Conservation (phyloP, 805 yeast species). For the Starmerella asiatica region DNA sequence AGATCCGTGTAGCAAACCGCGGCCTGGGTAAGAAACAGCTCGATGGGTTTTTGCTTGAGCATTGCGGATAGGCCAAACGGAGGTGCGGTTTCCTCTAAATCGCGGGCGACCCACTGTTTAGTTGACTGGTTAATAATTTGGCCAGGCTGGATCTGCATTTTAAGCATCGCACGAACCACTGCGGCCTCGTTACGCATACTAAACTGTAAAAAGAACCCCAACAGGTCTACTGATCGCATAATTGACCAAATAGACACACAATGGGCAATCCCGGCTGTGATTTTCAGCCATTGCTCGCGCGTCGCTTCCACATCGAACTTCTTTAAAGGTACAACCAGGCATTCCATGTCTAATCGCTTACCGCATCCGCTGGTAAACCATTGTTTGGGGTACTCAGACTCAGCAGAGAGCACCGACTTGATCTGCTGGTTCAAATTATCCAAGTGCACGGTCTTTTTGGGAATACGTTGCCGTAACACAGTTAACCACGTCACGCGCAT, state of each 20-base stretch:
- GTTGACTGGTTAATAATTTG: constrained; percentile 14
- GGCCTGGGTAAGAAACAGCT: constrained; percentile 25
- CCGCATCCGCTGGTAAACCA: constrained; percentile 12
- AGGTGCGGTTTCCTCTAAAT: constrained; percentile 31
- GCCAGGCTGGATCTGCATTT: constrained; percentile 10
- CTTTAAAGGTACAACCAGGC: constrained; percentile 5
- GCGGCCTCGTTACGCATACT: constrained; percentile 22
- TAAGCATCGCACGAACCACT: constrained; percentile 22
- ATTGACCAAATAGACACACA: constrained; percentile 14
- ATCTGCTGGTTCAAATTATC: constrained; percentile 9
- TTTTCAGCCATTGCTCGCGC: constrained; percentile 9
- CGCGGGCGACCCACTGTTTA: constrained; percentile 25
- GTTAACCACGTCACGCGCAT: constrained; percentile 20
- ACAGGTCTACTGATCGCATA: constrained; percentile 23
- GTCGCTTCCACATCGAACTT: constrained; percentile 16
- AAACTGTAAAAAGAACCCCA: constrained; percentile 25
- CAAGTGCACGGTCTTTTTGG: constrained; percentile 12
- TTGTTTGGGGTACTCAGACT: background rate
- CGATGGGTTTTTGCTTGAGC: constrained; percentile 20
- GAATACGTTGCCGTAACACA: constrained; percentile 16
- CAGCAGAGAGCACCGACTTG: constrained; percentile 1
- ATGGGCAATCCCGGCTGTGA: constrained; percentile 15
- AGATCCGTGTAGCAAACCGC: constrained; percentile 35
- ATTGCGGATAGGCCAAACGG: constrained; percentile 3
- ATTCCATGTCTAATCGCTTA: constrained; percentile 9